Conservation (phyloP, 1,139 yeast species). For the Scheffersomyces stambukii region DNA sequence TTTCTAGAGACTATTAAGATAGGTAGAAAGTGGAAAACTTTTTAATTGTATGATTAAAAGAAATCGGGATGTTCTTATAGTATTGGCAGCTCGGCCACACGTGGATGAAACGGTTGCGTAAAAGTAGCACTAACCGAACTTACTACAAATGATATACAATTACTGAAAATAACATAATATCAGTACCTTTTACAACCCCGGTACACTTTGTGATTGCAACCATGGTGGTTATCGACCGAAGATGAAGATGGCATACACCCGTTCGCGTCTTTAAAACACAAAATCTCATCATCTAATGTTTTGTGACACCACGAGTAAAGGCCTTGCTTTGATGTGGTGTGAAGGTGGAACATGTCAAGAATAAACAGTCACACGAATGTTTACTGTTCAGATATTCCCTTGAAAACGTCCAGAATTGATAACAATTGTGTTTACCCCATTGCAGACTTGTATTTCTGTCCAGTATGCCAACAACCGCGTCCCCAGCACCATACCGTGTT, state of each 20-base stretch:
- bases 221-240: not conserved
- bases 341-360: constrained; percentile 14
- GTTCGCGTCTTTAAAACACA: not conserved
- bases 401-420: constrained; percentile 8
- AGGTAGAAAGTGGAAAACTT: too few species aligned
- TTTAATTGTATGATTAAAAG: too few species aligned
- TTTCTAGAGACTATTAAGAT: too few species aligned
- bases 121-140: too few species aligned
- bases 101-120: too few species aligned
- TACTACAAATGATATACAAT: too few species aligned
- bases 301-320: not conserved
- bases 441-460: constrained; percentile 31
- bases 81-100: too few species aligned
- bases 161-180: too few species aligned
- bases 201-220: too few species aligned
- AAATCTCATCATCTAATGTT: not conserved
- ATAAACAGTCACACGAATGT: constrained; percentile 18
- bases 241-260: not conserved
- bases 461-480: constrained; percentile 30
- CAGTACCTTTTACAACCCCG: too few species aligned
- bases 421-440: constrained; percentile 5
- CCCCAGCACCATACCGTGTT: constrained; percentile 24
- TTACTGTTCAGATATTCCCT: constrained; percentile 14
- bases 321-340: constrained; percentile 1
- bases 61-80: too few species aligned